Evolutionary conservation across 2,329 filamentous ascomycete species (phyloP).

Genomic region (Claviceps cyperi): DNA sequence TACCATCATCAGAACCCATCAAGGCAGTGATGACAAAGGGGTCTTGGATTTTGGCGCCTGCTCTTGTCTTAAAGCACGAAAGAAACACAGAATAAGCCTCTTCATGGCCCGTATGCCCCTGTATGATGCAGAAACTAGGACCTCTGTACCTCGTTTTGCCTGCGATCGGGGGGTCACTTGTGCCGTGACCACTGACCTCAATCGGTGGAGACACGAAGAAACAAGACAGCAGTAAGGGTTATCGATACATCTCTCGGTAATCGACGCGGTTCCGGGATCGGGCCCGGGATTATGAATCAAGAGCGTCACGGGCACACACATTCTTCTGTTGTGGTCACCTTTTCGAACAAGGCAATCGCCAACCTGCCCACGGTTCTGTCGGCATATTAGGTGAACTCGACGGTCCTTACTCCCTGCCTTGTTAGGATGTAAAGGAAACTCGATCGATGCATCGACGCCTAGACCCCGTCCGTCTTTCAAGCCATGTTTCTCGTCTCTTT

Average conservation of each 20-base stretch:
- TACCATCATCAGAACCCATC: conserved; percentile 4
- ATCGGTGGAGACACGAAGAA: neutral
- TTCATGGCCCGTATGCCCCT: conserved; percentile 1
- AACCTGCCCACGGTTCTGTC: too few relatives aligned
- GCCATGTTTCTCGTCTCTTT: neutral
- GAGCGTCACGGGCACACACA: neutral
- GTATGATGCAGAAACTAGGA: neutral
- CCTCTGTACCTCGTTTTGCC: neutral
- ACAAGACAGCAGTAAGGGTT: neutral
- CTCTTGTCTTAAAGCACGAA: neutral
- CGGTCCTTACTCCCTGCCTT: too few relatives aligned
- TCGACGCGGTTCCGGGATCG: neutral
- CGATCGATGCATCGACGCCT: too few relatives aligned
- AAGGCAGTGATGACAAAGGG: neutral
- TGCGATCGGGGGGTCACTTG: neutral
- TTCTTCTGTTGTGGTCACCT: conserved; percentile 4
- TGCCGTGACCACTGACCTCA: neutral
- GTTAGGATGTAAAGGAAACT: too few relatives aligned
- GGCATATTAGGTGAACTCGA: too few relatives aligned
- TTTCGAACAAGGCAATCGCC: neutral
- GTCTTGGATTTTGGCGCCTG: neutral
- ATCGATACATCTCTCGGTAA: neutral
- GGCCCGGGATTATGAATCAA: neutral
- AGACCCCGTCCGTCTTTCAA: neutral
- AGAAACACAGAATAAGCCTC: neutral